A percentile compares a stretch with the other conserved stretches of the same genome.
Conservation (phyloP, 306 rosid species). For the Trichosanthes truncata region DNA sequence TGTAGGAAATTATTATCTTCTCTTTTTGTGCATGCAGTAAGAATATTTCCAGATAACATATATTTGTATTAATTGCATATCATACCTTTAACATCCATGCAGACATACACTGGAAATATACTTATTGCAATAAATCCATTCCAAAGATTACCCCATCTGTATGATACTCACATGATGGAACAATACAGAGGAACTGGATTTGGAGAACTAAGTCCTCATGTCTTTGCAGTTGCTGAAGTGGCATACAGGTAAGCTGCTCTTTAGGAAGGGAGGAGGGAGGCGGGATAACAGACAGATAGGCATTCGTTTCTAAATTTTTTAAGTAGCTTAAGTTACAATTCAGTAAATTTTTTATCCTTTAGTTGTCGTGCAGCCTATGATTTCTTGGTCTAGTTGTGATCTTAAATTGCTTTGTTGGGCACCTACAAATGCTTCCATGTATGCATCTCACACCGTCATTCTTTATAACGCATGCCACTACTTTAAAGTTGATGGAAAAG, state of each 20-base stretch:
- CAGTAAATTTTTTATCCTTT: not conserved
- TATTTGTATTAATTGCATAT: slow-evolving; percentile 17
- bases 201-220: slow-evolving; percentile 99
- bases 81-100: slow-evolving; percentile 28
- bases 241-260: slow-evolving; percentile 66
- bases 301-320: not conserved
- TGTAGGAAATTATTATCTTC: slow-evolving; percentile 42
- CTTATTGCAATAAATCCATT: slow-evolving; percentile 96
- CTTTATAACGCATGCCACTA: not conserved
- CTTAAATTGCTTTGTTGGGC: not conserved
- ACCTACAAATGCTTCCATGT: not conserved
- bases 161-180: slow-evolving; percentile 97
- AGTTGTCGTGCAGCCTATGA: not conserved
- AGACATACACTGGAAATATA: slow-evolving; percentile 99
- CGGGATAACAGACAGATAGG: not conserved
- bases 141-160: slow-evolving; percentile 94
- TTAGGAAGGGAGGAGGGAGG: not conserved
- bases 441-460: not conserved
- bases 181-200: slow-evolving; percentile 94
- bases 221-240: slow-evolving; percentile 98
- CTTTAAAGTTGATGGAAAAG: not conserved
- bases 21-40: not conserved
- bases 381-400: not conserved
- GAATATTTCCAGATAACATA: slow-evolving; percentile 17
- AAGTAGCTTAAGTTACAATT: not conserved